Percentiles rank a stretch among this genome's conserved stretches.
Conservation (phyloP, 2,329 filamentous ascomycete species). For the Rhinocladiella similis region DNA sequence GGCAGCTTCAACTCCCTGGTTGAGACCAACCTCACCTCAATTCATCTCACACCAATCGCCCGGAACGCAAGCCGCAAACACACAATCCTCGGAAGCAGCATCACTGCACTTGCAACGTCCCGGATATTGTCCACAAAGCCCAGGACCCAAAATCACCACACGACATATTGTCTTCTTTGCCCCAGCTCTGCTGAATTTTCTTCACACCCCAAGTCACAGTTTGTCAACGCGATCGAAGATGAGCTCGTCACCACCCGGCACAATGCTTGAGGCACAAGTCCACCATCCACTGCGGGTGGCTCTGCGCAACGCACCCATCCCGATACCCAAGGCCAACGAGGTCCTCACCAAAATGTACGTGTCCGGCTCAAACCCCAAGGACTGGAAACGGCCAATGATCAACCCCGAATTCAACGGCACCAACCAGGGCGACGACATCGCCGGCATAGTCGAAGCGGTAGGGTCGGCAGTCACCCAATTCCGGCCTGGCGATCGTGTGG, state of each 20-base stretch:
- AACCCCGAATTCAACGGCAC: constrained; percentile 4
- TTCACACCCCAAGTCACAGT: not conserved
- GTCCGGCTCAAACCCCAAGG: constrained; percentile 49
- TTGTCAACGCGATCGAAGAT: not conserved
- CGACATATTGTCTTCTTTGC: not conserved
- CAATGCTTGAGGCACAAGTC: not conserved
- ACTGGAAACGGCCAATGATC: constrained; percentile 40
- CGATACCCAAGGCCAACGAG: constrained; percentile 38
- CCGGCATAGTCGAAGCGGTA: constrained; percentile 52
- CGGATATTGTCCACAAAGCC: not conserved
- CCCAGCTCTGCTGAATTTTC: no score
- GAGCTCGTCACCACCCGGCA: not conserved
- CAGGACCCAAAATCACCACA: not conserved
- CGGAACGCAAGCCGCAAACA: no score
- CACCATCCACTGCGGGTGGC: constrained; percentile 15
- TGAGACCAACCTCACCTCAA: no score
- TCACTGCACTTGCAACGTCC: no score
- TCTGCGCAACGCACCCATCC: constrained; percentile 40
- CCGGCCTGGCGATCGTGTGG: constrained; percentile 57
- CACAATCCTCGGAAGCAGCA: no score
- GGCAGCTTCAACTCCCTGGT: no score
- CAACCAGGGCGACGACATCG: constrained; percentile 55
- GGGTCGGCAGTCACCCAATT: constrained; percentile 56
- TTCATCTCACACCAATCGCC: no score
- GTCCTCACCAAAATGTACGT: constrained; percentile 44